Base-by-base conservation (phyloP, 192 early-diverging fungal species). In the Piromyces sp. region DNA sequence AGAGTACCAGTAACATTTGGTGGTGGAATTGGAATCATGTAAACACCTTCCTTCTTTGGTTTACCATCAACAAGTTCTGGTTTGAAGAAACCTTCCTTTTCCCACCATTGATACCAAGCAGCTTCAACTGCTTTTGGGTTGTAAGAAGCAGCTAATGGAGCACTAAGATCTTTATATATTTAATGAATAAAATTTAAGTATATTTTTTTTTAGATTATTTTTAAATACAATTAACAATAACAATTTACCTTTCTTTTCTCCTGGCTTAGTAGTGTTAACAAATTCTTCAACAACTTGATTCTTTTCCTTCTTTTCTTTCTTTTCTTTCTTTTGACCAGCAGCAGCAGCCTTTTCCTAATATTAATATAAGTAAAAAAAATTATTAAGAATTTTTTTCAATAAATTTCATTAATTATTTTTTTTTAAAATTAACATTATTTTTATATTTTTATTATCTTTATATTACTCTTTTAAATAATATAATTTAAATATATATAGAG, bases 1-100 rank as follows among this genome's bases (percentile, higher is more conserved):
- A 99, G 92, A 80, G 92, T 92, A 82, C 98, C 98, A 28, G 98
- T 99, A 78, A 99, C 94, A 86, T 99, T 99, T n/a, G 98, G 98
- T 84, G 98, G 98, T 17, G 96, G 98, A 19, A 94, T 92, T n/a
- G 96, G 92, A 83, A 99, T 91, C 36, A 97, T 93, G 87, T 95
- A 99, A 30, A 90, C 85, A 81, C 95, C 96, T 81, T 93, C 93
- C 16, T 92, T 87, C 80, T 89, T 91, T 84, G 89, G 82, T 83
- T 93, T 89, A 79, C 94, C 95, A 82, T 95, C 91, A 29, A 28
- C 81, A 80, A 80, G 81, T 33, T 82, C 36, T 17, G 98, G 98
- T 84, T 95, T 89, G 84, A 99, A 98, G 86, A 90, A 95, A 16
- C 93, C 94, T 84, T 93, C 87, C 88, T 95, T 93, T 87, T 95